Evolutionary conservation across 345 rosid species (phyloP).

Genomic region (Kandelia obovata): DNA sequence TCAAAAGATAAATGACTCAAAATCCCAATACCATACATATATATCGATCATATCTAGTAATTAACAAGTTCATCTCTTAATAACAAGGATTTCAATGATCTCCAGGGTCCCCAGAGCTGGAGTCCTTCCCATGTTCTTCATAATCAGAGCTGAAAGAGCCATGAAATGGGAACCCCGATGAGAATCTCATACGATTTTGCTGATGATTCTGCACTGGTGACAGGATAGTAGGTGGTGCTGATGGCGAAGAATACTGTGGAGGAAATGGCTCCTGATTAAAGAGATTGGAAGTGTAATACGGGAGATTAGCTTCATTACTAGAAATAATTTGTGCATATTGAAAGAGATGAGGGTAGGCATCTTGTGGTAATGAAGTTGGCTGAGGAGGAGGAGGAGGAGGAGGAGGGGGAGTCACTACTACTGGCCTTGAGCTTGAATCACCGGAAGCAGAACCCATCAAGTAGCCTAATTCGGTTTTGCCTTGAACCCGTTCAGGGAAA

Average conservation of each 20-base stretch:
- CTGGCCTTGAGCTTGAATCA: constrained; percentile 8
- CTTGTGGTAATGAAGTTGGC: constrained; percentile 25
- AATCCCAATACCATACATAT: neutral
- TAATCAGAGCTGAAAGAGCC: constrained; percentile 30
- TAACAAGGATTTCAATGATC: constrained; percentile 1
- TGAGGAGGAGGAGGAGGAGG: constrained; percentile 17
- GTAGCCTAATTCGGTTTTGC: constrained; percentile 29
- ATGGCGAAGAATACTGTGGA: constrained; percentile 34
- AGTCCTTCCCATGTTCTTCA: constrained; percentile 31
- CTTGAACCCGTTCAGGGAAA: constrained; percentile 81
- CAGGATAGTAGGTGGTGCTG: constrained; percentile 25
- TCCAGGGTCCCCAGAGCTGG: constrained; percentile 13
- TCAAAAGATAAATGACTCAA: neutral
- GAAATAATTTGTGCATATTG: constrained; percentile 79
- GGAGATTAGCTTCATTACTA: constrained; percentile 57
- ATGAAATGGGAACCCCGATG: constrained; percentile 20
- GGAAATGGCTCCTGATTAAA: constrained; percentile 35
- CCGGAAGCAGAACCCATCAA: constrained; percentile 13
- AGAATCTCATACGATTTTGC: constrained; percentile 22
- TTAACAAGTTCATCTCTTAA: neutral
- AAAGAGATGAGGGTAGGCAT: constrained; percentile 54
- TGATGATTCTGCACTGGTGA: constrained; percentile 20
- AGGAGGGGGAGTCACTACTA: neutral
- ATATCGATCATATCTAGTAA: neutral
- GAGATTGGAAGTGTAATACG: constrained; percentile 54